A percentile compares a stretch with the other conserved stretches of the same genome.
Evolutionary conservation across 352 stramenopile species (phyloP).

Genomic region (Globisporangium iwayamae): DNA sequence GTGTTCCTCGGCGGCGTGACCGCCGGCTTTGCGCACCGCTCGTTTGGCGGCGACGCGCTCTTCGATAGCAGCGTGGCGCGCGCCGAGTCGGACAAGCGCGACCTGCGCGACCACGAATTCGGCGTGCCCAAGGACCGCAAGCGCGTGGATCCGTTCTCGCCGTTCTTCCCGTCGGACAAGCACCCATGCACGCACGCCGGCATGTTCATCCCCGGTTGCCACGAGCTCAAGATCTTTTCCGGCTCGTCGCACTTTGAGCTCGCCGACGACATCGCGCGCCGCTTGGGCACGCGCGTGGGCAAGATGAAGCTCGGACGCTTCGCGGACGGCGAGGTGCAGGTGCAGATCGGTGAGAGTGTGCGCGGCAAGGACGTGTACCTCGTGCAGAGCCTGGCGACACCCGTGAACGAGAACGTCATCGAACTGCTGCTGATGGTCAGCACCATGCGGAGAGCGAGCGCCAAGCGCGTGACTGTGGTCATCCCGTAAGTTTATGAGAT

Average conservation of each 20-base stretch:
- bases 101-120: slow-evolving; percentile 84
- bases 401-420: slow-evolving; percentile 95
- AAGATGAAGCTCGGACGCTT: slow-evolving; percentile 89
- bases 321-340: slow-evolving; percentile 90
- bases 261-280: slow-evolving; percentile 86
- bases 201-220: slow-evolving; percentile 90
- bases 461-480: slow-evolving; percentile 93
- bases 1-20: slow-evolving; percentile 55
- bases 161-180: slow-evolving; percentile 88
- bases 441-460: slow-evolving; percentile 89
- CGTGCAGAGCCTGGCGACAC: slow-evolving; percentile 89
- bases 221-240: slow-evolving; percentile 93
- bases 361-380: slow-evolving; percentile 94
- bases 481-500: slow-evolving; percentile 71
- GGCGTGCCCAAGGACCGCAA: slow-evolving; percentile 84
- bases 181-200: slow-evolving; percentile 88
- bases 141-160: slow-evolving; percentile 85
- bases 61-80: slow-evolving; percentile 21
- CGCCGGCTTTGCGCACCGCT: slow-evolving; percentile 41
- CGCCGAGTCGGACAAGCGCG: slow-evolving; percentile 60
- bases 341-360: slow-evolving; percentile 91
- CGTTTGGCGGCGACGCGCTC: slow-evolving; percentile 19
- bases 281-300: slow-evolving; percentile 82
- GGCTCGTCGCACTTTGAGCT: slow-evolving; percentile 90
- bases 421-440: slow-evolving; percentile 94